Base-by-base conservation (phyloP, 768 basidiomycete genomes). In the Pleurotus platypus region DNA sequence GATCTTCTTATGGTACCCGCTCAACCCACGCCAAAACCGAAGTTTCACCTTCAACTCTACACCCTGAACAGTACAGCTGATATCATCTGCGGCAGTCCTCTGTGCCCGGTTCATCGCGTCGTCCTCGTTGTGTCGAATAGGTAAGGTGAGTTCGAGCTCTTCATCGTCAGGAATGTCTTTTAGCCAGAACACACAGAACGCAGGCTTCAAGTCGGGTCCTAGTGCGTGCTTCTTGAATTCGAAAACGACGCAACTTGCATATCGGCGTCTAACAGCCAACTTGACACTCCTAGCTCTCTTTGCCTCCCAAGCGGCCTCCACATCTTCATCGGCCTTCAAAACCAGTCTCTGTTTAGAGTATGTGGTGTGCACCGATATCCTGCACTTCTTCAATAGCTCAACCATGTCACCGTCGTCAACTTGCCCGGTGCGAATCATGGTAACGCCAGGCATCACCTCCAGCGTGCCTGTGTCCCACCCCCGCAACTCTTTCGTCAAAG, bases 391-490 rank as follows among this genome's bases (percentile, higher is more conserved):
- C 18, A 81, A 66, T 43, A 78, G 76, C 0, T 60, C 60, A 0
- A 70, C 65, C 9, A 77, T 60, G 16, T 69, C 58, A 1, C 26
- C 9, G 12, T 30, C 30, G 16, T 8, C 49, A 6, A 64, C 58
- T 1, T 66, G 65, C 2, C 69, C 62, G 5, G 66, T 65, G 7
- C 20, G 49, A 37, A n/a, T 8, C 27, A 51, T 30, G 13, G 7
- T 9, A 20, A 74, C 76, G 24, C 62, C 58, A 4, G 72, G 66
- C 7, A 63, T 64, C 42, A 85, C 68, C 57, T 85, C 84, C 42
- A 91, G 75, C 0, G 85, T 88, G 37, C 85, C 86, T 6, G 85
- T 79, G 49, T 89, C 85, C 83, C 86, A 87, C 5, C 89, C 89
- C 11, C 77, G 72, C 42, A 88, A 74, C 22, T 78, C 74, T 5